Evolutionary conservation across 192 early-diverging fungal genomes (phyloP).

Genomic region (Phycomyces nitens): DNA sequence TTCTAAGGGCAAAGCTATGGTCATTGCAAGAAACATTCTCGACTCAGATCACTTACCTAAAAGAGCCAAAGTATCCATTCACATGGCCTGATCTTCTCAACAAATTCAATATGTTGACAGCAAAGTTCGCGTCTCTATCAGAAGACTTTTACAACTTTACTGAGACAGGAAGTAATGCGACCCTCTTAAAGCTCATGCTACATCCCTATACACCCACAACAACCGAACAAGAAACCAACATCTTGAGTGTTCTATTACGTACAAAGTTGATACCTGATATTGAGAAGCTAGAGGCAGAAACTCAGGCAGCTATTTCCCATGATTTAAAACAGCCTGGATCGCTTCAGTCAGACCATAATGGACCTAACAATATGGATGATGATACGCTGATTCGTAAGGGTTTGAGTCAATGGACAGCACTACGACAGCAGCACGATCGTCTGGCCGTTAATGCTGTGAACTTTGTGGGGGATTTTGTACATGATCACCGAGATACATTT

Average conservation of each 20-base stretch:
- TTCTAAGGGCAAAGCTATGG: constrained; percentile 31
- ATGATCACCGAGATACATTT: constrained; percentile 17
- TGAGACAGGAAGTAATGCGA: constrained; percentile 28
- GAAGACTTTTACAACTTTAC: constrained; percentile 36
- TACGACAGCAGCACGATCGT: constrained; percentile 28
- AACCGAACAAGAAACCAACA: constrained; percentile 35
- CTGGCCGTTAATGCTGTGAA: constrained; percentile 17
- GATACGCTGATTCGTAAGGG: constrained; percentile 13
- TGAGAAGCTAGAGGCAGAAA: constrained; percentile 33
- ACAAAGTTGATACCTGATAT: constrained; percentile 43
- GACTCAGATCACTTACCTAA: constrained; percentile 35
- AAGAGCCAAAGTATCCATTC: constrained; percentile 37
- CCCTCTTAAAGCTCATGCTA: constrained; percentile 33
- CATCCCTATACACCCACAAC: constrained; percentile 33
- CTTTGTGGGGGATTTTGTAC: constrained; percentile 16
- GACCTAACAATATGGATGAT: constrained; percentile 8
- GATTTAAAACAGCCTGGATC: constrained; percentile 7
- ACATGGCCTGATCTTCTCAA: constrained; percentile 41
- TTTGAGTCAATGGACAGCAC: constrained; percentile 20
- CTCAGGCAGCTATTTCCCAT: constrained; percentile 16
- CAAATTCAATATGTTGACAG: constrained; percentile 43
- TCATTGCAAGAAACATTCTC: constrained; percentile 37
- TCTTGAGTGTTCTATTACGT: constrained; percentile 32
- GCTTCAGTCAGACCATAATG: not conserved
- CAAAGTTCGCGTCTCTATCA: constrained; percentile 36